Evolutionary conservation across 2,329 filamentous ascomycete species (phyloP).

Genomic region (Neospermospora avenae): DNA sequence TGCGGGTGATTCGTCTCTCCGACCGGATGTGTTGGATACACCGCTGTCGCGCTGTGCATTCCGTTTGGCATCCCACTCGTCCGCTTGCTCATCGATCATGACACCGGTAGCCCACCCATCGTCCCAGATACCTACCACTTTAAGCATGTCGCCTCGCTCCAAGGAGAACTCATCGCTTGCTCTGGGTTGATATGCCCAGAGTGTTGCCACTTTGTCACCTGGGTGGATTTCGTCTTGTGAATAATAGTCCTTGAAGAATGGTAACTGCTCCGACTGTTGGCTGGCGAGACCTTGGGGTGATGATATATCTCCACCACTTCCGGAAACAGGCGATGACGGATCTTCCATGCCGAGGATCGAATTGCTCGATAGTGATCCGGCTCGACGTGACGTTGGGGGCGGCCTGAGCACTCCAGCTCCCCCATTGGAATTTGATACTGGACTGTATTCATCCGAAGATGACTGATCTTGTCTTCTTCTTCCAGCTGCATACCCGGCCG

Average conservation of each 20-base stretch:
- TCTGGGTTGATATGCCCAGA: constrained; percentile 96
- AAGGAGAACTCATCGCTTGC: constrained; percentile 90
- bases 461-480: constrained; percentile 53
- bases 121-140: constrained; percentile 97
- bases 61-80: constrained; percentile 79
- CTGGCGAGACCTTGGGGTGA: constrained; percentile 81
- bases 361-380: constrained; percentile 84
- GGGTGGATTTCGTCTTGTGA: constrained; percentile 94
- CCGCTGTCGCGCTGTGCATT: constrained; percentile 87
- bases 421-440: constrained; percentile 60
- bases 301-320: constrained; percentile 69
- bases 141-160: constrained; percentile 95
- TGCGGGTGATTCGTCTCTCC: constrained; percentile 63
- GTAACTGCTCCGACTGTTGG: constrained; percentile 90
- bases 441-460: constrained; percentile 73
- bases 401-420: constrained; percentile 55
- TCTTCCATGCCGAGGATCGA: constrained; percentile 70
- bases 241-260: constrained; percentile 98
- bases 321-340: constrained; percentile 67
- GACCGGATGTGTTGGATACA: constrained; percentile 74
- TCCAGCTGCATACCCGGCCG: constrained; percentile 46
- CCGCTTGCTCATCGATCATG: constrained; percentile 74
- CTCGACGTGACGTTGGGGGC: constrained; percentile 62
- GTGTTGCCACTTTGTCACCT: constrained; percentile 80
- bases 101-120: constrained; percentile 98